A percentile compares a stretch with the other conserved stretches of the same genome.
These are phyloP conservation scores for Entomortierella chlamydospora DNA, from an alignment of 192 early-diverging fungal species.

Conservation along the genomic window DNA sequence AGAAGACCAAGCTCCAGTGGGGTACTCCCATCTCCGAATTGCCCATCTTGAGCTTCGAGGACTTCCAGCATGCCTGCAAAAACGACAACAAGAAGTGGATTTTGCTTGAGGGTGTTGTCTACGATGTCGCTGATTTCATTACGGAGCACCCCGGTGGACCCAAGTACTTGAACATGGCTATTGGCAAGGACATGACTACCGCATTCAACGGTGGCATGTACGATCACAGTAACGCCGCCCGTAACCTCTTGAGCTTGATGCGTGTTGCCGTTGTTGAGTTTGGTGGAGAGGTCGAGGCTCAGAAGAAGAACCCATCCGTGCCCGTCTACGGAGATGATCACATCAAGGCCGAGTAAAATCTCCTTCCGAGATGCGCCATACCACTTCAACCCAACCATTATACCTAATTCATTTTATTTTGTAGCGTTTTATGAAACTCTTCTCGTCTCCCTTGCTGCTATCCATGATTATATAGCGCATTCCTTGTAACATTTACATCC, in stretches of 20 bases:
- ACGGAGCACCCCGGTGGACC: constrained; percentile 92
- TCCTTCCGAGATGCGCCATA: too few species aligned
- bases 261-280: constrained; percentile 73
- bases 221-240: constrained; percentile 92
- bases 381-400: neutral
- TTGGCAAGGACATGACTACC: constrained; percentile 93
- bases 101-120: constrained; percentile 85
- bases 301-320: constrained; percentile 55
- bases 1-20: constrained; percentile 73
- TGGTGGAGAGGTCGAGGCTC: constrained; percentile 62
- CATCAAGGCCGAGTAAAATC: constrained; percentile 34
- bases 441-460: constrained; percentile 19
- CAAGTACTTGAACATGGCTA: constrained; percentile 75
- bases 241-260: constrained; percentile 87
- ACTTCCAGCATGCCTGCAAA: constrained; percentile 66
- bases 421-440: neutral
- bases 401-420: neutral
- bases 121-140: constrained; percentile 88
- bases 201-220: constrained; percentile 96
- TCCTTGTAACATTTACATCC: constrained; percentile 20
- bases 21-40: constrained; percentile 78
- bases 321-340: constrained; percentile 45
- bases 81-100: constrained; percentile 80
- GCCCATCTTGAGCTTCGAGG: constrained; percentile 74
- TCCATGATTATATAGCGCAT: constrained; percentile 18